Conservation (phyloP, 257 asterid genomes). For the Perilla frutescens region DNA sequence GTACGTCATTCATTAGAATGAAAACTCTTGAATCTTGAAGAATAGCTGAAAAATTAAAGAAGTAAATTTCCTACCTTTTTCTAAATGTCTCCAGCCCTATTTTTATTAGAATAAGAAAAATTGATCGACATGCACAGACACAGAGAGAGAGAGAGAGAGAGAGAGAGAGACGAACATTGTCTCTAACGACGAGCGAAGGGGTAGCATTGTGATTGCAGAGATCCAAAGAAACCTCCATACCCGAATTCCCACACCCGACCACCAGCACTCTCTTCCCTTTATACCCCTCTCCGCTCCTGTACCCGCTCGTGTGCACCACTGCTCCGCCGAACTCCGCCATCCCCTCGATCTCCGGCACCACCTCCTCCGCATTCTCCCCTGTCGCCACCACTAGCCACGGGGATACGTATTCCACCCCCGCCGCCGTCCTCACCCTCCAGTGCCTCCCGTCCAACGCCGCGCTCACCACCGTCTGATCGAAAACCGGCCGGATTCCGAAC, state of each 20-base stretch:
- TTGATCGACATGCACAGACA: no score
- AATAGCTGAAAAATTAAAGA: no score
- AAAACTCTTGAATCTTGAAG: no score
- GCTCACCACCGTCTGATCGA: conserved; percentile 47
- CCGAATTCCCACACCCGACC: conserved; percentile 93
- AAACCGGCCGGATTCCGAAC: conserved; percentile 61
- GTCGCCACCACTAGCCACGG: conserved; percentile 89
- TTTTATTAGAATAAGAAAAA: no score
- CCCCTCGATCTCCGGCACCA: conserved; percentile 66
- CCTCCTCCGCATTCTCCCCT: conserved; percentile 91
- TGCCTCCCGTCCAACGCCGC: conserved; percentile 55
- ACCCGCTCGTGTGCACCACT: conserved; percentile 68
- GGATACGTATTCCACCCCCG: conserved; percentile 53
- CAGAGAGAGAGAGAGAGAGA: no score
- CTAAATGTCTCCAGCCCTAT: no score
- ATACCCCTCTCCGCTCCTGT: conserved; percentile 61
- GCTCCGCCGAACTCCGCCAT: conserved; percentile 53
- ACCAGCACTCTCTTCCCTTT: conserved; percentile 70
- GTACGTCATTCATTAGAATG: no score
- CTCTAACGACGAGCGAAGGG: conserved; percentile 70
- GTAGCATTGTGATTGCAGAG: conserved; percentile 66
- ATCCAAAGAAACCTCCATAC: conserved; percentile 92
- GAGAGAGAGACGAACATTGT: conserved; percentile 48
- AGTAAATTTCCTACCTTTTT: no score
- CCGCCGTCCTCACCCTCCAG: conserved; percentile 57